Base-by-base conservation (phyloP, 2,329 filamentous ascomycete genomes). In the Venturia nashicola region DNA sequence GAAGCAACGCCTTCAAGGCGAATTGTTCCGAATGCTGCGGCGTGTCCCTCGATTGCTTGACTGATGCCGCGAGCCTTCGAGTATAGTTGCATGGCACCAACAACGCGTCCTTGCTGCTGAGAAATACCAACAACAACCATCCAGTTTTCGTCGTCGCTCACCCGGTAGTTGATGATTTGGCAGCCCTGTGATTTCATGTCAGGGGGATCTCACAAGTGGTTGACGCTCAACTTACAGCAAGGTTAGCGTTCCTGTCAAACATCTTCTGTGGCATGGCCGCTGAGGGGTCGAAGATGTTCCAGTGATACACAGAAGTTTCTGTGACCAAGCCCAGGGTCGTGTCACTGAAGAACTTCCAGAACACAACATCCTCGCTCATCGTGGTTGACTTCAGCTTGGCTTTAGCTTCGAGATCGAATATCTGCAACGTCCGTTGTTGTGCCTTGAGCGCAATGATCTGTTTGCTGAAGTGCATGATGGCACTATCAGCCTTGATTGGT, bases 131-230 rank as follows among this genome's bases (percentile, higher is more conserved):
- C 91, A 64, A 97, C 87, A 39, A 95, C 92, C 87, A 96, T 96
- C 94, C 94, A 99, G 78, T 96, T 96, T 75, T 91, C 91, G 68
- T 99, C 93, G 68, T 87, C 86, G 76, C 93, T 97, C 70, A 95
- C 90, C 70, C 93, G 91, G 79, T 99, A 99, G 80, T 97, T 99
- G 84, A 99, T 99, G 77, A 99, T 99, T 85, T 99, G 94, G 78
- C 91, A 95, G 68, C 88, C 89, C 90, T 95, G 71, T 46, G 67
- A 4, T 16, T 12, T 44, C 27, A 61, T 62, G 51, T 55, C 57
- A 59, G 65, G 8, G 1, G 20, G 4, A 23, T 42, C 42, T 44
- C 54, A 16, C 27, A 65, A 60, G 46, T 39, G 54, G 18, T 23
- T 40, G 20, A 69, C 27, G 65, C 32, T 59, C 36, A n/a, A 80